Percentiles rank a stretch among this genome's conserved stretches.
Evolutionary conservation across 78 protist species (phyloP).

Genomic region (Dictyostelium citrinum): DNA sequence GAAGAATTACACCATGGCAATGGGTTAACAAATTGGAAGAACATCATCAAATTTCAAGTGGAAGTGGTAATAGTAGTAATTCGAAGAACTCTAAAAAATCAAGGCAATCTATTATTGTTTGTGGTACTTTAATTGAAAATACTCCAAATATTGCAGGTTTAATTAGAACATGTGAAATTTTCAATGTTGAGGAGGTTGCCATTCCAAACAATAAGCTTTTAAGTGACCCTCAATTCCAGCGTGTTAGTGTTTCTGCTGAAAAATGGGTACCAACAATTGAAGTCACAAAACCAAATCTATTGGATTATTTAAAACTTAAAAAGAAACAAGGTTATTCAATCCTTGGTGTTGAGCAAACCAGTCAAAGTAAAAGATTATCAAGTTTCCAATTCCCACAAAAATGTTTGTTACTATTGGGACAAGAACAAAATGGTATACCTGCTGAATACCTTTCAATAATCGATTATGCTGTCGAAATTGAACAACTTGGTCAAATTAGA

Average conservation of each 20-base stretch:
- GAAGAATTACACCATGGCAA: constrained; percentile 73
- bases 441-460: constrained; percentile 43
- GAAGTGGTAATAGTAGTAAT: background rate
- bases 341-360: constrained; percentile 90
- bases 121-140: constrained; percentile 78
- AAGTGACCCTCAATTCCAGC: constrained; percentile 76
- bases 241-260: constrained; percentile 80
- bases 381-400: constrained; percentile 79
- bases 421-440: constrained; percentile 88
- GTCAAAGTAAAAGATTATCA: constrained; percentile 73
- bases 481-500: constrained; percentile 91
- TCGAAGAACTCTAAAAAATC: background rate
- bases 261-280: constrained; percentile 84
- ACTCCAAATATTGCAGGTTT: constrained; percentile 87
- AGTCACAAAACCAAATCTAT: constrained; percentile 34
- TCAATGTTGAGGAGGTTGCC: constrained; percentile 74
- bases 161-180: constrained; percentile 81
- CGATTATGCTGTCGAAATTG: constrained; percentile 87
- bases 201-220: constrained; percentile 57
- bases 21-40: constrained; percentile 27
- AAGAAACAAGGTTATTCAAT: constrained; percentile 82
- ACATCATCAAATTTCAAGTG: background rate
- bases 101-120: constrained; percentile 78
- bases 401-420: constrained; percentile 82
- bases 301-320: constrained; percentile 31